phyloP scores from a whole-genome alignment of 805 yeast genomes.

The Metschnikowia henanensis region DNA sequence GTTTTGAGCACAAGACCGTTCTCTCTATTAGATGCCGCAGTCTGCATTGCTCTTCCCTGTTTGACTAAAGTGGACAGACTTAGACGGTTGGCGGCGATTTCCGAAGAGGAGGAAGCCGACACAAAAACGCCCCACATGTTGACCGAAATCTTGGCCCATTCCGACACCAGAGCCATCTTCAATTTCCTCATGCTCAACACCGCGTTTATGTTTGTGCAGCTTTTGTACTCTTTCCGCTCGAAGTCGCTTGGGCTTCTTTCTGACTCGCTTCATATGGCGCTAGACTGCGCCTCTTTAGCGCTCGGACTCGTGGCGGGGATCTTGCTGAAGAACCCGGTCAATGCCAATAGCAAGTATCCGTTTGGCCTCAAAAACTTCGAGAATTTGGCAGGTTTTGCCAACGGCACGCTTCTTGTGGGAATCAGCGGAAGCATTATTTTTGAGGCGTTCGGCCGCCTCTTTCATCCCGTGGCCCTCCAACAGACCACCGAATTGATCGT shows the following conservation, averaged over 20 bases:
- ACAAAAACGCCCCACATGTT: constrained; percentile 21
- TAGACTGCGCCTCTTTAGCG: constrained; percentile 89
- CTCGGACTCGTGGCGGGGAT: constrained; percentile 88
- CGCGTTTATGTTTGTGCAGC: constrained; percentile 91
- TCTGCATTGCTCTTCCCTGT: constrained; percentile 13
- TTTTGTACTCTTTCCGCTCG: constrained; percentile 88
- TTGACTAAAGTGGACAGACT: constrained; percentile 12
- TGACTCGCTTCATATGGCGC: constrained; percentile 94
- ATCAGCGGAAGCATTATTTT: constrained; percentile 86
- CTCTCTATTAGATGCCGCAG: constrained; percentile 3
- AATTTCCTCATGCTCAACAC: constrained; percentile 83
- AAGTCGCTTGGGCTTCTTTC: constrained; percentile 89
- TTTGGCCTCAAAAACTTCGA: constrained; percentile 85
- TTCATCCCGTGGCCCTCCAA: constrained; percentile 73
- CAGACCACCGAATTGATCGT: constrained; percentile 81
- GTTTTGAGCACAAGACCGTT: constrained; percentile 11
- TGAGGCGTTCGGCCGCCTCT: constrained; percentile 81
- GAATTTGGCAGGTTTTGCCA: constrained; percentile 92
- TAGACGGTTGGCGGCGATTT: not conserved
- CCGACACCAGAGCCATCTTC: constrained; percentile 85
- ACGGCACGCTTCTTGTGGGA: constrained; percentile 84
- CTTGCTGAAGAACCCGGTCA: constrained; percentile 37
- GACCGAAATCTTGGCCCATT: constrained; percentile 33
- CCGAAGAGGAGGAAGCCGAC: not conserved
- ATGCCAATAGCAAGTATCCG: constrained; percentile 70